Percentiles rank a stretch among this genome's conserved stretches.
phyloP scores from a whole-genome alignment of 768 basidiomycete genomes.

The Hygrophorus russula region DNA sequence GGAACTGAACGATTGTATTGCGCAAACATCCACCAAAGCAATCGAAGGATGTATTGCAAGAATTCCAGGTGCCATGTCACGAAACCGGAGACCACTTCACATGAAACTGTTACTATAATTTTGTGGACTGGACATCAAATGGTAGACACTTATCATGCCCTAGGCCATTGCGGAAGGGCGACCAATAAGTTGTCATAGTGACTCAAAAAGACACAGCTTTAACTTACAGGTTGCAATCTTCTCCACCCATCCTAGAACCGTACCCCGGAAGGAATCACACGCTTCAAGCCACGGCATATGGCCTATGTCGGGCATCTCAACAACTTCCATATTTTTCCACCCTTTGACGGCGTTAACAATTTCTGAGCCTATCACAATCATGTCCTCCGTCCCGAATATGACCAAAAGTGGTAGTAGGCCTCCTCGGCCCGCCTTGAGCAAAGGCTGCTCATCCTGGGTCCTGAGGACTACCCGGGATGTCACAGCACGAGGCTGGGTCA shows the following conservation, averaged over 20 bases:
- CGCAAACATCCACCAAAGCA: too few relatives aligned
- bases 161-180: too few relatives aligned
- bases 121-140: too few relatives aligned
- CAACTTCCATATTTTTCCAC: constrained; percentile 15
- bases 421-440: constrained; percentile 14
- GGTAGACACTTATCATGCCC: too few relatives aligned
- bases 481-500: constrained; percentile 16
- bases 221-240: too few relatives aligned
- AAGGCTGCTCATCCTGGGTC: constrained; percentile 14
- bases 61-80: too few relatives aligned
- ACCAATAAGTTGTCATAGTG: too few relatives aligned
- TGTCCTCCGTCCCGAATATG: constrained; percentile 17
- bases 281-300: constrained; percentile 18
- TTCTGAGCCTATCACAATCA: constrained; percentile 12
- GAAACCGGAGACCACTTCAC: too few relatives aligned
- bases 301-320: constrained; percentile 17
- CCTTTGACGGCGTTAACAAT: constrained; percentile 13
- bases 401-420: constrained; percentile 15
- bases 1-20: too few relatives aligned
- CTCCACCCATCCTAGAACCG: constrained; percentile 15
- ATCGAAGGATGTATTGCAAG: too few relatives aligned
- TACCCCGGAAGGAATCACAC: constrained; percentile 14
- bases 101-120: too few relatives aligned
- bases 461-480: constrained; percentile 13
- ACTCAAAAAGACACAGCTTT: too few relatives aligned